Evolutionary conservation across 331 rosid species (phyloP).

Genomic region (Cydonia oblonga): DNA sequence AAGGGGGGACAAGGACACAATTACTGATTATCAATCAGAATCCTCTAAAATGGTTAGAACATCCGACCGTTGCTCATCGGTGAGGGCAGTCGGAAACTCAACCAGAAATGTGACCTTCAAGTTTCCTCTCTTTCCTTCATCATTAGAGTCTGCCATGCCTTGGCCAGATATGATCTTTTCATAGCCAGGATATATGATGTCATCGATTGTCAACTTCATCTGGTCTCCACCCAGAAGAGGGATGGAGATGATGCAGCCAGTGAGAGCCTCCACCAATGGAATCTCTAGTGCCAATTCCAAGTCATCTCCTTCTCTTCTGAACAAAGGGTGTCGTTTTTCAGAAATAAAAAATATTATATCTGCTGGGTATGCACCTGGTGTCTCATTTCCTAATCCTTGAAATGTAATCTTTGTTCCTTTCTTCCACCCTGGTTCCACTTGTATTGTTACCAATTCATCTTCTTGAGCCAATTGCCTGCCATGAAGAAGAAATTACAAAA

Average conservation of each 20-base stretch:
- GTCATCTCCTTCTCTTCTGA: constrained; percentile 69
- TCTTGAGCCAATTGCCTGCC: constrained; percentile 41
- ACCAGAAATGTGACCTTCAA: constrained; percentile 51
- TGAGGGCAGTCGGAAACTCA: constrained; percentile 48
- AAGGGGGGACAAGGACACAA: not conserved
- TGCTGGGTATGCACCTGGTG: constrained; percentile 28
- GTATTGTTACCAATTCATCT: constrained; percentile 49
- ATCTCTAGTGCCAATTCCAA: constrained; percentile 46
- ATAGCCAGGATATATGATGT: constrained; percentile 48
- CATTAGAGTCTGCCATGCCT: constrained; percentile 55
- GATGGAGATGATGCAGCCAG: constrained; percentile 43
- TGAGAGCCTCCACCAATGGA: constrained; percentile 58
- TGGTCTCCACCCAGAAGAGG: constrained; percentile 59
- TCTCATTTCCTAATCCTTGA: constrained; percentile 62
- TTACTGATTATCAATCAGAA: constrained; percentile 6
- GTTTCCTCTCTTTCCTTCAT: constrained; percentile 44
- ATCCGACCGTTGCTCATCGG: constrained; percentile 44
- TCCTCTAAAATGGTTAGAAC: constrained; percentile 35
- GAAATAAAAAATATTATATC: constrained; percentile 42
- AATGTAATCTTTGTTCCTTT: constrained; percentile 76
- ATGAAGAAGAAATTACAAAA: not conserved
- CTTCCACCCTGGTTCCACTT: constrained; percentile 81
- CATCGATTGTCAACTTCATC: constrained; percentile 34
- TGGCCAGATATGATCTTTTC: constrained; percentile 39
- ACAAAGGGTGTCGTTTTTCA: constrained; percentile 49